Evolutionary conservation across 2,329 filamentous ascomycete genomes (phyloP).

Genomic region (Colletotrichum musae): DNA sequence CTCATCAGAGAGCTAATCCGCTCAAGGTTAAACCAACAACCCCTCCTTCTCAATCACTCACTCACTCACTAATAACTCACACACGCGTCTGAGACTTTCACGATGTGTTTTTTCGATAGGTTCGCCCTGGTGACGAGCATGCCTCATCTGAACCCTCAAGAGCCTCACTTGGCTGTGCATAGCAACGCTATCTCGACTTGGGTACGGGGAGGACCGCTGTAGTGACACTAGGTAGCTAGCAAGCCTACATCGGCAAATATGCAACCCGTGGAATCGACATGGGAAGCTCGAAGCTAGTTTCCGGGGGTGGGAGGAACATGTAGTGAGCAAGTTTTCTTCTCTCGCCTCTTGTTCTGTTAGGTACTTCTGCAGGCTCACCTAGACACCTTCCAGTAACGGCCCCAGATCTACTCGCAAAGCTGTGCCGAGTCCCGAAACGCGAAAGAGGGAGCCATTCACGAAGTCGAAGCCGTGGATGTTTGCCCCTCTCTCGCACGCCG

Average conservation of each 20-base stretch:
- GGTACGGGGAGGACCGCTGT: background rate
- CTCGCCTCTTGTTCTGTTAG: background rate
- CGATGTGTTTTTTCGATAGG: background rate
- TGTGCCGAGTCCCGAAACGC: constrained; percentile 19
- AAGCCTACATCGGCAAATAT: constrained; percentile 4
- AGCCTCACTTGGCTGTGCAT: background rate
- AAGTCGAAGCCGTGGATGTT: background rate
- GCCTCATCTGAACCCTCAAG: background rate
- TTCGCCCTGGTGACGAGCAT: background rate
- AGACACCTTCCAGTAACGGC: constrained; percentile 15
- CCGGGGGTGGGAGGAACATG: background rate
- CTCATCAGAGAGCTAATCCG: constrained; percentile 36
- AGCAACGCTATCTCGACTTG: background rate
- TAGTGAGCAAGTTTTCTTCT: constrained; percentile 27
- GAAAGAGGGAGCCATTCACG: too few species aligned
- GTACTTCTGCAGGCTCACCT: background rate
- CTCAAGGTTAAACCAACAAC: constrained; percentile 33
- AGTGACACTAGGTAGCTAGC: background rate
- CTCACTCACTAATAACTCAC: background rate
- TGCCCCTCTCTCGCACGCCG: background rate
- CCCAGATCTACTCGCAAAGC: background rate
- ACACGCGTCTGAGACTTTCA: background rate
- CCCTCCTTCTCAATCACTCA: background rate
- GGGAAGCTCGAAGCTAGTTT: constrained; percentile 17
- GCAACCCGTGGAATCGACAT: background rate